Evolutionary conservation across 768 basidiomycete species (phyloP), one percentile per base, ranked within the genome.

Genomic region (Dioszegia aurantiaca): DNA sequence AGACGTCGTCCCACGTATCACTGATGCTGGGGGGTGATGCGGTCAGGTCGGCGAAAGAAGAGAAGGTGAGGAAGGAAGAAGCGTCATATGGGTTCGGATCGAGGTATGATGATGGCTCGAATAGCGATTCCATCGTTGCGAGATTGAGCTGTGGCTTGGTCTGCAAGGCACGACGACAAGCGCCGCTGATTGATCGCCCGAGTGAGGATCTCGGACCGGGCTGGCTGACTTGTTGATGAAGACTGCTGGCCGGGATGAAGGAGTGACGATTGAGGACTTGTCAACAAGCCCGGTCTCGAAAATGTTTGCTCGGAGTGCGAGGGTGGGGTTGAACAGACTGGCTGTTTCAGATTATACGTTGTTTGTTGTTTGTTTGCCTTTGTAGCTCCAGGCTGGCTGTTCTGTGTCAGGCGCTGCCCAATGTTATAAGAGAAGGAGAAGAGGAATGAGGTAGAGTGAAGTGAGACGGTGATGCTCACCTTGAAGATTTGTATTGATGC

Each of bases 61-160:
- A 64, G 62, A 72, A 72, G 26, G 70, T 66, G 17, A 68, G 52
- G 62, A 69, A 70, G 19, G 64, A 64, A 24, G 60, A 61, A 23
- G 64, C 48, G 21, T 36, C 31, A 39, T 56, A 52, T 41, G 63
- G 58, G 26, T 41, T 17, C 6, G 70, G 66, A 30, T 72, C 70
- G 57, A 72, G 55, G 21, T 68, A 64, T 24, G 46, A 64, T 44
- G 63, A 48, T 19, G 60, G 64, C 47, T 72, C 70, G 56, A 69
- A 72, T 40, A 70, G 60, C 23, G 65, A 65, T 17, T 61, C 66
- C 68, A 69, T 69, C 43, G 45, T 62, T 59, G 28, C 21, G 33
- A 21, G 21, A 23, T 21, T 17, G 31, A 26, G 21, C 12, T 11
- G 26, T n/a, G 51, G 23, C 1, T 31, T 40, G 28, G 43, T 23